Base-by-base conservation (phyloP, 345 rosid genomes). In the Citrus reticulata region DNA sequence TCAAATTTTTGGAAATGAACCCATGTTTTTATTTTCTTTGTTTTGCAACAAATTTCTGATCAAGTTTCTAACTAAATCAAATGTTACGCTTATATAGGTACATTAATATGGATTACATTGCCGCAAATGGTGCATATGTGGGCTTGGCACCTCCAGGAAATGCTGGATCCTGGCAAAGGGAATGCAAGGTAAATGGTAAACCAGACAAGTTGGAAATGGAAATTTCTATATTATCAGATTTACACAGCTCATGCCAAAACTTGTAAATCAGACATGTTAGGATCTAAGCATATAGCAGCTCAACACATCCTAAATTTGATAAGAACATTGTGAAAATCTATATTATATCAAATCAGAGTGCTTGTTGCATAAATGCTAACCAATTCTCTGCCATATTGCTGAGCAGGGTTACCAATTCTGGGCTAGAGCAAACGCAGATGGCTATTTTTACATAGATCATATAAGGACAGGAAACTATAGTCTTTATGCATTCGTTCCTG, bases 151-250 rank as follows among this genome's bases (percentile, higher is more conserved):
- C 83, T 3, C 95, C 95, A 24, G 99, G 99, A 84, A 94, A 92
- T 29, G 83, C 72, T 65, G 99, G 98, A 73, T 92, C 98, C 13
- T 95, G 98, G 99, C 99, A 95, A 85, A 88, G 70, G 75, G 99
- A 93, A 88, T 81, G 83, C 89, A 95, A 92, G 93, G 98, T 91
- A 17, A 4, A 46, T 46, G 0, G 51, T 46, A 46, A 46, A 46
- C 51, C 51, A 46, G 17, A 46, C 51, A 46, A 46, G 51, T 46
- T 46, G 17, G 51, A 46, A 46, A 46, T 46, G 17, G 17, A 46
- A 46, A 46, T 2, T 46, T 46, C 51, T 46, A 46, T 46, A 46
- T 13, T 13, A 3, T 46, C 51, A 46, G 4, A 13, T 46, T 46
- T 46, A 13, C 58, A 54, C 22, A 54, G 6, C 58, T 54, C 22